Evolutionary conservation across 2,329 filamentous ascomycete species (phyloP).

Genomic region (Davidsoniella eucalypti): DNA sequence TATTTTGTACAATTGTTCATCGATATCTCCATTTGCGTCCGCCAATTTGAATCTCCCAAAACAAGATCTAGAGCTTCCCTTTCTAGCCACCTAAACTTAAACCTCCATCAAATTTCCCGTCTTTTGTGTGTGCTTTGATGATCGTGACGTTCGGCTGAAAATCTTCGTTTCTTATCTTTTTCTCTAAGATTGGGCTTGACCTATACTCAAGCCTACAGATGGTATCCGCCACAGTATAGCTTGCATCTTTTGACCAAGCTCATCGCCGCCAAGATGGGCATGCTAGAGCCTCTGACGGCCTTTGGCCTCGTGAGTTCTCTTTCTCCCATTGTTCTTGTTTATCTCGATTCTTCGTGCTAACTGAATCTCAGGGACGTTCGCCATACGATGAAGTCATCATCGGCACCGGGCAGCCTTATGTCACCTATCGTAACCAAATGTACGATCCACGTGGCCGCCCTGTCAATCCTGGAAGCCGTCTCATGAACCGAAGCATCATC

Average conservation of each 20-base stretch:
- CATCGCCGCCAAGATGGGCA: constrained; percentile 27
- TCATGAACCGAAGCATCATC: constrained; percentile 39
- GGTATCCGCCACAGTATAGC: background rate
- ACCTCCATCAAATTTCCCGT: too few species aligned
- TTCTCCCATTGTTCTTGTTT: constrained; percentile 1
- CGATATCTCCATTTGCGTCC: too few species aligned
- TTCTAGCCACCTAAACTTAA: too few species aligned
- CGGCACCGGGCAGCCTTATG: constrained; percentile 29
- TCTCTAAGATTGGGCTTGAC: too few species aligned
- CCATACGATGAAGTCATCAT: constrained; percentile 41
- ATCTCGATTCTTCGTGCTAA: background rate
- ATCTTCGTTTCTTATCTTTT: too few species aligned
- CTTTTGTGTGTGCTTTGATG: too few species aligned
- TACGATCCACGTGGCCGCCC: constrained; percentile 41
- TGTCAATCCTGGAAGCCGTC: constrained; percentile 36
- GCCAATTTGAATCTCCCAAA: too few species aligned
- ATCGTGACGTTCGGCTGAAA: too few species aligned
- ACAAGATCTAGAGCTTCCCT: too few species aligned
- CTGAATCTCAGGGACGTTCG: constrained; percentile 32
- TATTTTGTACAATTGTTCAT: too few species aligned
- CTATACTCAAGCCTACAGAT: too few species aligned
- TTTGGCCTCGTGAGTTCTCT: constrained; percentile 32
- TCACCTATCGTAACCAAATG: constrained; percentile 27
- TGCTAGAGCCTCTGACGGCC: constrained; percentile 39
- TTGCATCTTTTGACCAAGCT: background rate